These are phyloP conservation scores for Nakaseomyces uthaithaninus DNA, from an alignment of 1,139 yeast genomes.

Conservation along the genomic window DNA sequence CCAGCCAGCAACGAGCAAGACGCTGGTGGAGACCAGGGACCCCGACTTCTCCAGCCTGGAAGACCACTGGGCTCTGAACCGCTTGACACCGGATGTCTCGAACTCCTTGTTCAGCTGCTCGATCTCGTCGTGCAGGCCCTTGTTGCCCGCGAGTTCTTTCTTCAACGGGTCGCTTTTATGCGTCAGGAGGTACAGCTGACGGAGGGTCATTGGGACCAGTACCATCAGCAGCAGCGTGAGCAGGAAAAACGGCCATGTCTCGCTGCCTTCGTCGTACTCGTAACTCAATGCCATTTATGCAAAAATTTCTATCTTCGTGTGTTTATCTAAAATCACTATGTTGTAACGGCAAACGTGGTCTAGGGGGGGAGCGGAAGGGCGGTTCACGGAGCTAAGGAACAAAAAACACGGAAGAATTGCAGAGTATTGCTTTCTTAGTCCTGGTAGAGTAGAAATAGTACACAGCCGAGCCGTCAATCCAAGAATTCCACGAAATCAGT, in stretches of 20 bases:
- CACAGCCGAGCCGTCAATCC: too few relatives aligned
- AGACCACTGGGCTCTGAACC: conserved; percentile 35
- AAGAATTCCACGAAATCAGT: too few relatives aligned
- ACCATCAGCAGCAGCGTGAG: conserved; percentile 62
- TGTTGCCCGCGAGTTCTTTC: conserved; percentile 14
- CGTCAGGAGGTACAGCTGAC: conserved; percentile 33
- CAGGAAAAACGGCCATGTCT: conserved; percentile 93
- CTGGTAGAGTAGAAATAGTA: too few relatives aligned
- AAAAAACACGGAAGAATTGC: too few relatives aligned
- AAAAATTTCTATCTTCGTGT: too few relatives aligned
- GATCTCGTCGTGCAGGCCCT: conserved; percentile 12
- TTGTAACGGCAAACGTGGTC: too few relatives aligned
- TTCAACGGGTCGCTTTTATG: conserved; percentile 12
- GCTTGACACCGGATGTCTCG: conserved; percentile 38
- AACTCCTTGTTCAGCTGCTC: conserved; percentile 20
- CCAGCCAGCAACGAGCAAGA: conserved; percentile 61
- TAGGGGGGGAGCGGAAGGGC: too few relatives aligned
- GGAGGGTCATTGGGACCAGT: conserved; percentile 61
- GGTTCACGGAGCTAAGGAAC: too few relatives aligned
- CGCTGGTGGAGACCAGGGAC: conserved; percentile 1
- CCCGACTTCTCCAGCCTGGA: neutral
- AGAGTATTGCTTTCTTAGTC: too few relatives aligned
- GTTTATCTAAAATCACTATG: too few relatives aligned
- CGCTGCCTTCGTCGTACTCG: conserved; percentile 83
- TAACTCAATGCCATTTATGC: conserved; percentile 37